Base-by-base conservation (phyloP, 257 asterid genomes). In the Solanum microdontum region DNA sequence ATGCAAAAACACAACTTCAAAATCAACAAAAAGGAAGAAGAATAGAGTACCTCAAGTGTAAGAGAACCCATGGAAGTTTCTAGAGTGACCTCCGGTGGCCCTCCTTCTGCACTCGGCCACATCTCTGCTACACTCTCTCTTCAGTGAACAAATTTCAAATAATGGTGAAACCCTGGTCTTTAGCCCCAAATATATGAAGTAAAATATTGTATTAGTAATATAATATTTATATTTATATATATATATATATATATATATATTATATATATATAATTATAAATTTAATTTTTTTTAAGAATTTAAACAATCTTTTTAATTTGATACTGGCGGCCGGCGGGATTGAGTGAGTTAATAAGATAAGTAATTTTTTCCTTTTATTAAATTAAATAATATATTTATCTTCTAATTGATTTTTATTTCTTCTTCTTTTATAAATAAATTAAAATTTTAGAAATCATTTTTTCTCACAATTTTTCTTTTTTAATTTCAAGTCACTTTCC, bases 21-120 rank as follows among this genome's bases (percentile, higher is more conserved):
- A 48, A 28, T 33, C n/a, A 34, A 69, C 66, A 15, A 21, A 32
- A 23, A 43, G 43, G 51, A 87, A 58, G 40, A 55, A 76, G 1
- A 37, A 33, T 33, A 14, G 28, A 82, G n/a, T 86, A 91, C 94
- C 93, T 97, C 99, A 21, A 97, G 88, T 0, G 99, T 91, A 17
- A 97, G 87, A 39, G 98, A 91, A 3, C 99, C 99, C 99, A 97
- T 97, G 82, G 99, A 96, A 36, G 99, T 96, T 90, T 93, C 97
- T 17, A 96, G 93, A 88, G 99, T 97, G 24, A 96, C 99, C 94
- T 97, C 98, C 87, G 98, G 98, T 77, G 99, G 94, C 4, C 95
- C 98, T 36, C 95, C 98, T 77, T 94, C 98, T 21, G 93, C 86
- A 76, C 87, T 90, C 86, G 92, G 92, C 94, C 91, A 89, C 93